Base-by-base conservation (phyloP, 192 early-diverging fungal genomes). In the Kickxella alabastrina region DNA sequence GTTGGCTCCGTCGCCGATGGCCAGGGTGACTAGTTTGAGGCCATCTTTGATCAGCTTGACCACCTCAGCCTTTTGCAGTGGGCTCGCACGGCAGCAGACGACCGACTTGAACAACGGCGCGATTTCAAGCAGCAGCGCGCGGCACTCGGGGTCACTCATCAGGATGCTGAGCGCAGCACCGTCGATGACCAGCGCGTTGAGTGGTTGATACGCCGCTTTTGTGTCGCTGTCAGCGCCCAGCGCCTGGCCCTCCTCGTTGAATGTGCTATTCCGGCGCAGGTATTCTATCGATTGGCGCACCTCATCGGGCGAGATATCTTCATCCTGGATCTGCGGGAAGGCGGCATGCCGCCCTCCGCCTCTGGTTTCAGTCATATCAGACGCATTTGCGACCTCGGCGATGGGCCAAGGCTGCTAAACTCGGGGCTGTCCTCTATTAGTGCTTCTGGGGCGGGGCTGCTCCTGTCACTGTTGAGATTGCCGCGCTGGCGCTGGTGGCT, bases 31-130 rank as follows among this genome's bases (percentile, higher is more conserved):
- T 23, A 80, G 77, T 28, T 79, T 71, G 48, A 82, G 81, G 12
- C 88, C 87, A 35, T 83, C 83, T 31, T 89, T 85, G 18, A 98
- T 84, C 40, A 98, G 65, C 55, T 85, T 83, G 12, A 97, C 92
- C 22, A 98, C 95, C 57, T 91, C 69, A 3, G 95, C 95, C 72
- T 98, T 98, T 75, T 98, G 95, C 49, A 98, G 59, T 3, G 95
- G 95, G 26, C 82, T 86, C 1, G 90, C 92, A 27, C 95, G 82
- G 54, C 93, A 97, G 71, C 93, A 97, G 12, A 98, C 80, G 4
- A 98, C 95, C 13, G 93, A 91, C 43, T 83, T 82, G 17, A 82
- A 82, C 32, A 83, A 75, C 28, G 92, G 78, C 9, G 90, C 89
- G 60, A 85, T 80, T 27, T 84, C 75, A 25, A 88, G 74, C 27